A percentile compares a stretch with the other conserved stretches of the same genome.
These are phyloP conservation scores for Xylariaceae sp. DNA, from an alignment of 2,329 filamentous ascomycete species.

Conservation along the genomic window DNA sequence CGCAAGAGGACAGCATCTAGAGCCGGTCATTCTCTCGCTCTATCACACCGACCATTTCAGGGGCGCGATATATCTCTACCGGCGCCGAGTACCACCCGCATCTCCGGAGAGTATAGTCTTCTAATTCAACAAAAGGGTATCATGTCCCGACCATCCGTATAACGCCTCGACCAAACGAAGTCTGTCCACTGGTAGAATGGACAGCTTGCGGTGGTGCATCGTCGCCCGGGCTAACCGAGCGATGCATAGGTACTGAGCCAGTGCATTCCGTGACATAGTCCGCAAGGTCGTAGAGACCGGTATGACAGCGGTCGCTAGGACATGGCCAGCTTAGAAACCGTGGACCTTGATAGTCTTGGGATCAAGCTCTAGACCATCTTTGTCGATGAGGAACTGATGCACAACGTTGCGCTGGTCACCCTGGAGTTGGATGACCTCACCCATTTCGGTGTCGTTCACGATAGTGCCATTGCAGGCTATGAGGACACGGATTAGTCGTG, in stretches of 20 bases:
- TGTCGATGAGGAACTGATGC: conserved; percentile 93
- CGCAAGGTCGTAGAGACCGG: conserved; percentile 21
- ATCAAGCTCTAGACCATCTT: conserved; percentile 90
- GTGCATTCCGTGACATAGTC: conserved; percentile 23
- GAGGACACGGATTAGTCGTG: conserved; percentile 17
- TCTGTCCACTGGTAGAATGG: conserved; percentile 22
- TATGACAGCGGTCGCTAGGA: conserved; percentile 25
- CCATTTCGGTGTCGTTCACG: conserved; percentile 92
- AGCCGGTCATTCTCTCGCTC: conserved; percentile 21
- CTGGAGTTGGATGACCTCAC: conserved; percentile 99
- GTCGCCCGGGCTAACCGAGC: conserved; percentile 9
- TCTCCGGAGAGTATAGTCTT: conserved; percentile 16
- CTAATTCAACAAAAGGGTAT: conserved; percentile 30
- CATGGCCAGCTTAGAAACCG: conserved; percentile 53
- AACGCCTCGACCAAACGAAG: conserved; percentile 31
- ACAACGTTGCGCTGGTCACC: conserved; percentile 99
- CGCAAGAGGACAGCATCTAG: conserved; percentile 27
- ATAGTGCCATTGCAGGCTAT: conserved; percentile 99
- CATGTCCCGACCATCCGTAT: conserved; percentile 32
- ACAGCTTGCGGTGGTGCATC: conserved; percentile 24
- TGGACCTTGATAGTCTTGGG: conserved; percentile 91
- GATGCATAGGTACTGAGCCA: conserved; percentile 12
- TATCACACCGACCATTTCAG: conserved; percentile 17
- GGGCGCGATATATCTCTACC: conserved; percentile 7
- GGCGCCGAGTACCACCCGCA: conserved; percentile 11